Base-by-base conservation (phyloP, 495 filamentous ascomycete species). In the Aspergillus mulundensis region DNA sequence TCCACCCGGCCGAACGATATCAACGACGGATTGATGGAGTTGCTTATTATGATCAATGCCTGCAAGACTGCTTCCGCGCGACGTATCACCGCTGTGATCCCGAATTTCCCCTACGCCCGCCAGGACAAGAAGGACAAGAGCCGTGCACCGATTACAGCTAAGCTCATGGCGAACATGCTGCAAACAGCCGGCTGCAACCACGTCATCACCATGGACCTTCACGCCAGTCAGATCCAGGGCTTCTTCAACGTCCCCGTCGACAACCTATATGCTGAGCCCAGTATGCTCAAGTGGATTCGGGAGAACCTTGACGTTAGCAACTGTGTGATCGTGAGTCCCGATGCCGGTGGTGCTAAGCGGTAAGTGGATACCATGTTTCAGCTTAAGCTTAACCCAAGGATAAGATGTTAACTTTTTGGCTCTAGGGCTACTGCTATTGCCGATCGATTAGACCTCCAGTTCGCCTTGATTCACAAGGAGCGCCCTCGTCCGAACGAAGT, bases 71-170 rank as follows among this genome's bases (percentile, higher is more conserved):
- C 94, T 34, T 91, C 86, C n/a, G 91, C 92, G 5, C 83, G 91
- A 57, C 86, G 90, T 57, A 96, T 98, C 73, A 97, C 91, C 19
- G 88, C 88, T 58, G 84, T 91, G 53, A 89, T 96, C 48, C 94
- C 94, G 57, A 97, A 98, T 75, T 98, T 96, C 77, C 93, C 92
- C 24, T 96, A 98, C 65, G 93, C 93, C n/a, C 89, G 94, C 24
- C 94, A 98, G 74, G 94, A 98, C 77, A 98, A 98, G 79, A 98
- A 98, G 73, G 94, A 97, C 74, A 95, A 96, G 78, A 88, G 85
- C 43, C 84, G 94, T 54, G 94, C 93, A 23, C 91, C 92, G 14
- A 79, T 77, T 48, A 91, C 87, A 44, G 94, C 94, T 18, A 93
- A 91, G 72, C 76, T 97, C 34, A 94, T 97, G 75, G 94, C 94